phyloP scores from a whole-genome alignment of 1,284 basidiomycete species.

The Moesziomyces sp. region DNA sequence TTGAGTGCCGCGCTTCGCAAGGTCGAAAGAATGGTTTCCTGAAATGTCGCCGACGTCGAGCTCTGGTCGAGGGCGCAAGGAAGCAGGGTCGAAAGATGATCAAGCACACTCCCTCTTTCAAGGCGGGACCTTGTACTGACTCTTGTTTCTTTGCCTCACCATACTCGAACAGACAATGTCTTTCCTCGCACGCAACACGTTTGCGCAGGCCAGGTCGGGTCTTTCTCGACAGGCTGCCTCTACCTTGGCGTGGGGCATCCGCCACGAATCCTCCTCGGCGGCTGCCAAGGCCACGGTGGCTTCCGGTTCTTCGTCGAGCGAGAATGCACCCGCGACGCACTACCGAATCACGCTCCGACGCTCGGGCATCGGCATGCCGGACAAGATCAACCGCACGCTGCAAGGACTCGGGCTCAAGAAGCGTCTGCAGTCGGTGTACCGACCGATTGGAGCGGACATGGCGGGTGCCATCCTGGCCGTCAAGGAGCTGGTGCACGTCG shows the following conservation, averaged over 20 bases:
- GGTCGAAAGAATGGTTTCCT: constrained; percentile 58
- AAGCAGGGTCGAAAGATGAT: background rate
- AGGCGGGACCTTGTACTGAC: constrained; percentile 2
- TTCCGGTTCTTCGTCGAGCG: constrained; percentile 17
- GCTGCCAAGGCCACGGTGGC: constrained; percentile 22
- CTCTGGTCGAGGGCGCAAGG: background rate
- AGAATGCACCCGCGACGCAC: constrained; percentile 72
- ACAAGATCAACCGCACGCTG: constrained; percentile 78
- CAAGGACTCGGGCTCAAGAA: constrained; percentile 80
- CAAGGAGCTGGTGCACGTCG: constrained; percentile 86
- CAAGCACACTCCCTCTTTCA: background rate
- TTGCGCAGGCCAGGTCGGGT: constrained; percentile 31
- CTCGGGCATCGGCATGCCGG: constrained; percentile 81
- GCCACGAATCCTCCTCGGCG: constrained; percentile 37
- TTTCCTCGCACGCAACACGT: constrained; percentile 35
- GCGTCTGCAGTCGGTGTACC: constrained; percentile 83
- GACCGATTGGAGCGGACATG: constrained; percentile 76
- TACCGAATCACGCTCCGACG: constrained; percentile 85
- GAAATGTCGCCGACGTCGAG: constrained; percentile 34
- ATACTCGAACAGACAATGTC: constrained; percentile 15
- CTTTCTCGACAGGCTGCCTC: constrained; percentile 21
- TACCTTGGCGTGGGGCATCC: constrained; percentile 36
- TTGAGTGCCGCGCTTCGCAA: constrained; percentile 51
- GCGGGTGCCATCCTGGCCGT: constrained; percentile 84
- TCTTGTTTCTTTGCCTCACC: background rate